Percentiles rank a stretch among this genome's conserved stretches.
These are phyloP conservation scores for Trichophyton rubrum DNA, from an alignment of 2,329 filamentous ascomycete genomes.

Conservation along the genomic window DNA sequence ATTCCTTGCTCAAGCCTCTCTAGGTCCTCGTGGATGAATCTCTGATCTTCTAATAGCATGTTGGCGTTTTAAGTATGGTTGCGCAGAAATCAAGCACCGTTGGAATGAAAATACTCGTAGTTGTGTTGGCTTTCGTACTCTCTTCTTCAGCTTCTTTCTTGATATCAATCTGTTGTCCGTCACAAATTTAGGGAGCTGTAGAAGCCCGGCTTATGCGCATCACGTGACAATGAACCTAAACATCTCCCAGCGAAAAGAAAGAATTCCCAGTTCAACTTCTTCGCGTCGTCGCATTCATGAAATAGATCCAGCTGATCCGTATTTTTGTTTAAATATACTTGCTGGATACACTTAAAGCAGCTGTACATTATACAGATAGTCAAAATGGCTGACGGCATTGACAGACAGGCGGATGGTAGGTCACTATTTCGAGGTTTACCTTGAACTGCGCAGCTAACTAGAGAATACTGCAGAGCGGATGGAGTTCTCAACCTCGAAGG, in stretches of 20 bases:
- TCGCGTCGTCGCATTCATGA: background rate
- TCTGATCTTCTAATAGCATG: conserved; percentile 85
- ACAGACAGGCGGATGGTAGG: conserved; percentile 68
- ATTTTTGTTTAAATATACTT: background rate
- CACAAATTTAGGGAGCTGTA: background rate
- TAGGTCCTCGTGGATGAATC: conserved; percentile 88
- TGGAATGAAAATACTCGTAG: background rate
- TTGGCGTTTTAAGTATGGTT: conserved; percentile 9
- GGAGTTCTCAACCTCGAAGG: conserved; percentile 96
- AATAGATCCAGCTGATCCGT: background rate
- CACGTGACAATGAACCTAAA: background rate
- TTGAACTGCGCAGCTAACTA: conserved; percentile 1
- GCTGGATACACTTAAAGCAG: background rate
- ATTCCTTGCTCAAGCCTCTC: conserved; percentile 92
- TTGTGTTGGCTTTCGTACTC: background rate
- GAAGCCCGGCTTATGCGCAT: too few species aligned
- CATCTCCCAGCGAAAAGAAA: background rate
- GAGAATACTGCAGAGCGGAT: conserved; percentile 55
- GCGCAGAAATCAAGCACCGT: background rate
- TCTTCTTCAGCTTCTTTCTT: background rate
- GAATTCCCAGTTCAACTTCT: background rate
- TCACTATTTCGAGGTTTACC: background rate
- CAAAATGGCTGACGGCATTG: conserved; percentile 84
- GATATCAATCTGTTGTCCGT: background rate
- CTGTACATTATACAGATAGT: background rate